Conservation (phyloP, 179 eudicot species). For the Corrigiola litoralis region DNA sequence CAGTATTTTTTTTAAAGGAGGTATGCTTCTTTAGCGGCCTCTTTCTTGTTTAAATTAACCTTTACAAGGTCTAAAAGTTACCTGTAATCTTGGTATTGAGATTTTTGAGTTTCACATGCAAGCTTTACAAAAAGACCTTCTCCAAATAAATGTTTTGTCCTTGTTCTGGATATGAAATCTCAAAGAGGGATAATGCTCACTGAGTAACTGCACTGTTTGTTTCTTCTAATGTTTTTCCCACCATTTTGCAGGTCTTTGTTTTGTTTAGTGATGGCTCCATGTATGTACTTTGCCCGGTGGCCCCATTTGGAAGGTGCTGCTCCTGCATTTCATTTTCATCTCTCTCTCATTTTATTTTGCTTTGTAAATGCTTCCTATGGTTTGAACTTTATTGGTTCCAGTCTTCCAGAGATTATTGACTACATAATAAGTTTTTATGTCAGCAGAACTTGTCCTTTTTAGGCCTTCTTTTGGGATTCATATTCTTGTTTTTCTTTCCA, state of each 20-base stretch:
- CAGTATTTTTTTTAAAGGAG: too few relatives aligned
- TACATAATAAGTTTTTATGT: too few relatives aligned
- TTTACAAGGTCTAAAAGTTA: neutral
- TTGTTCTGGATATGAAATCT: neutral
- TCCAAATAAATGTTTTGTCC: neutral
- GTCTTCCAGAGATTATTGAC: too few relatives aligned
- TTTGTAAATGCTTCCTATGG: neutral
- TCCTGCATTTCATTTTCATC: neutral
- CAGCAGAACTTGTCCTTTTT: too few relatives aligned
- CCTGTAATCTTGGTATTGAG: neutral
- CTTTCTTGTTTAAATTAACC: too few relatives aligned
- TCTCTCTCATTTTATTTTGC: neutral
- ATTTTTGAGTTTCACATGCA: too few relatives aligned
- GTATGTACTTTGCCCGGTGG: slow-evolving; percentile 85
- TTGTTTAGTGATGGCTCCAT: slow-evolving; percentile 83
- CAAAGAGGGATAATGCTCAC: neutral
- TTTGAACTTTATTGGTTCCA: neutral
- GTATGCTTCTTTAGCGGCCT: too few relatives aligned
- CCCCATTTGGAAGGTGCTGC: slow-evolving; percentile 86
- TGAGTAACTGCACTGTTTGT: neutral
- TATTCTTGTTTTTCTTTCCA: too few relatives aligned
- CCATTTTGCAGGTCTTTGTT: slow-evolving; percentile 69
- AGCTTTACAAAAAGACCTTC: neutral
- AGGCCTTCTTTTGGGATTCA: too few relatives aligned
- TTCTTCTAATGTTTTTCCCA: slow-evolving; percentile 5